Percentiles rank a stretch among this genome's conserved stretches.
Evolutionary conservation across 2,329 filamentous ascomycete genomes (phyloP).

Genomic region (Dothistroma septosporum): DNA sequence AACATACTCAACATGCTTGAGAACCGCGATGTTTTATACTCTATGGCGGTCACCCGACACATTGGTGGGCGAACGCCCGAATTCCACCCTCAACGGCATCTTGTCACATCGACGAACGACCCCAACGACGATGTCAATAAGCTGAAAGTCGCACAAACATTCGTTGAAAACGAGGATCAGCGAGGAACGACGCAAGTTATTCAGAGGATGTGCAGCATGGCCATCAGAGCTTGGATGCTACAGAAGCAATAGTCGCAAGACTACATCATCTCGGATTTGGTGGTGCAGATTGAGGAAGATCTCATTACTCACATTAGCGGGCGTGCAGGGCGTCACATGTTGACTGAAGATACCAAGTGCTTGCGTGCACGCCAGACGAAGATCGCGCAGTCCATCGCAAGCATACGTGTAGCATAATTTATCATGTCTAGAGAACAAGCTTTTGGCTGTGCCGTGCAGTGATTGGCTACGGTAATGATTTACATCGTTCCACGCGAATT

Average conservation of each 20-base stretch:
- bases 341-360: slow-evolving; percentile 5
- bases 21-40: slow-evolving; percentile 87
- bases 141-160: slow-evolving; percentile 46
- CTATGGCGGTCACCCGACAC: slow-evolving; percentile 74
- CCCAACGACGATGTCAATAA: slow-evolving; percentile 43
- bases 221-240: slow-evolving; percentile 42
- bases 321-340: neutral
- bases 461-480: too few species aligned
- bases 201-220: slow-evolving; percentile 48
- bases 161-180: slow-evolving; percentile 46
- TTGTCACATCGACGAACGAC: slow-evolving; percentile 27
- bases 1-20: slow-evolving; percentile 73
- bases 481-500: too few species aligned
- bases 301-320: neutral
- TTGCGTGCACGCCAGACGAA: slow-evolving; percentile 1
- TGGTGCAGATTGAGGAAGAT: neutral
- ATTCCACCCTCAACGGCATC: slow-evolving; percentile 33
- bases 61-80: slow-evolving; percentile 58
- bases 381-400: neutral
- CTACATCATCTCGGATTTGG: neutral
- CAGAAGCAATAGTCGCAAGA: slow-evolving; percentile 26
- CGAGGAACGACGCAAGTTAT: slow-evolving; percentile 46
- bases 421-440: neutral
- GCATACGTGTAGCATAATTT: neutral
- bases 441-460: neutral